Evolutionary conservation across 371 early-diverging fungal species (phyloP).

Genomic region (Lichtheimia hyalospora): DNA sequence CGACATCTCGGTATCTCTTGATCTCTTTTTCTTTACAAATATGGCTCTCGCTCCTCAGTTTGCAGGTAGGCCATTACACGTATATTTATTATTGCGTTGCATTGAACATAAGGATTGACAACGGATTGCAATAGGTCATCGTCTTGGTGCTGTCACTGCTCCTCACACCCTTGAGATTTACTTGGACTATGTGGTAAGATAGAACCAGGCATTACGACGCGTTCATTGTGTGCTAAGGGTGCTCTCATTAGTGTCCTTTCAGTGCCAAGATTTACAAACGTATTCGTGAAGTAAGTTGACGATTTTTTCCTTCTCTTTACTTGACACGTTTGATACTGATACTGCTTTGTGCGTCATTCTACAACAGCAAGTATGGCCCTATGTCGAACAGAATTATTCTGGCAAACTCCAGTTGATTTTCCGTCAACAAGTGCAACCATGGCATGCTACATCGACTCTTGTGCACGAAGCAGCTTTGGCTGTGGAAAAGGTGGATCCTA

Average conservation of each 20-base stretch:
- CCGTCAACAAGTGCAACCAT: slow-evolving; percentile 83
- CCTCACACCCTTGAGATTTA: slow-evolving; percentile 63
- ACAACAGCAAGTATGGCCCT: slow-evolving; percentile 59
- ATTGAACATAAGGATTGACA: neutral
- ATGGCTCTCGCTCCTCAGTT: slow-evolving; percentile 55
- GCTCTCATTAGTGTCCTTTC: slow-evolving; percentile 54
- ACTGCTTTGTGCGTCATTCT: neutral
- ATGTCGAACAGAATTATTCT: slow-evolving; percentile 48
- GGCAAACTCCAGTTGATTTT: slow-evolving; percentile 63
- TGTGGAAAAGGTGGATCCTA: slow-evolving; percentile 64
- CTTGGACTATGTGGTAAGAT: slow-evolving; percentile 64
- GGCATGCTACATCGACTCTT: slow-evolving; percentile 78
- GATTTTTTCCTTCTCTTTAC: neutral
- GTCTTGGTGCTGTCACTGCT: slow-evolving; percentile 50
- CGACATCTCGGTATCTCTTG: neutral
- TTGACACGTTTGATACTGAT: neutral
- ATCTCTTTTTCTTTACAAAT: neutral
- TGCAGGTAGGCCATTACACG: slow-evolving; percentile 12
- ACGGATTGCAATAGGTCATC: slow-evolving; percentile 41
- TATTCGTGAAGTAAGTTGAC: slow-evolving; percentile 37
- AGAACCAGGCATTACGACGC: neutral
- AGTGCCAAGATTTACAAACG: slow-evolving; percentile 60
- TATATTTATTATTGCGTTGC: neutral
- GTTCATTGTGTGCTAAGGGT: neutral
- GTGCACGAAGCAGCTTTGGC: slow-evolving; percentile 82